These are phyloP conservation scores for Ampelomyces quisqualis DNA, from an alignment of 2,329 filamentous ascomycete genomes.

Conservation along the genomic window DNA sequence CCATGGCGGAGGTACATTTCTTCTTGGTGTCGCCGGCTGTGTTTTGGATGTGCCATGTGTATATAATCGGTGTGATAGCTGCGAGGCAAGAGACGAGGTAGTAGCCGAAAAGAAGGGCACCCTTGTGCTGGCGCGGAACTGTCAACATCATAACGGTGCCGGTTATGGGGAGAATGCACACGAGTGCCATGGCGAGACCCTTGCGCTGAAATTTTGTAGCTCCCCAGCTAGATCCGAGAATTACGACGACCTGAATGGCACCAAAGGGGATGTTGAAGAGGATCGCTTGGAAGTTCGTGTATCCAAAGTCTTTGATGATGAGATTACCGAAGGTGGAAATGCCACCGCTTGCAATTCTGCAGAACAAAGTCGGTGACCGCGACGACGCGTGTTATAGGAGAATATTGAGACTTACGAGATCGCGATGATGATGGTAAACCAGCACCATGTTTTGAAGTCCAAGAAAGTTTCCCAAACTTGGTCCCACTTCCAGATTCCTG, in stretches of 20 bases:
- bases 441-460: slow-evolving; percentile 43
- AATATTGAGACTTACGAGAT: slow-evolving; percentile 22
- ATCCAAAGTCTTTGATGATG: slow-evolving; percentile 58
- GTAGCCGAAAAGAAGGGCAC: slow-evolving; percentile 54
- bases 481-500: slow-evolving; percentile 77
- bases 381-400: no score
- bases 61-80: slow-evolving; percentile 41
- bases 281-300: slow-evolving; percentile 56
- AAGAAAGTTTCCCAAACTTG: slow-evolving; percentile 25
- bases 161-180: slow-evolving; percentile 54
- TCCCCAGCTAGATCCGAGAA: slow-evolving; percentile 54
- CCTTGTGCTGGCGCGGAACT: slow-evolving; percentile 51
- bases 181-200: slow-evolving; percentile 54
- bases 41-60: slow-evolving; percentile 43
- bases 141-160: slow-evolving; percentile 55
- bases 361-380: no score
- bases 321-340: slow-evolving; percentile 62
- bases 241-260: slow-evolving; percentile 52
- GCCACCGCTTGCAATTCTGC: slow-evolving; percentile 60
- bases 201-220: slow-evolving; percentile 54
- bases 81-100: slow-evolving; percentile 50
- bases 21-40: slow-evolving; percentile 43
- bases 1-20: slow-evolving; percentile 41
- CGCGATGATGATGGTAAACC: slow-evolving; percentile 57
- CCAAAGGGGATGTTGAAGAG: slow-evolving; percentile 63